Evolutionary conservation across 2,329 filamentous ascomycete species (phyloP), one percentile per base, ranked within the genome.

Genomic region (Allantophomopsis lycopodina): DNA sequence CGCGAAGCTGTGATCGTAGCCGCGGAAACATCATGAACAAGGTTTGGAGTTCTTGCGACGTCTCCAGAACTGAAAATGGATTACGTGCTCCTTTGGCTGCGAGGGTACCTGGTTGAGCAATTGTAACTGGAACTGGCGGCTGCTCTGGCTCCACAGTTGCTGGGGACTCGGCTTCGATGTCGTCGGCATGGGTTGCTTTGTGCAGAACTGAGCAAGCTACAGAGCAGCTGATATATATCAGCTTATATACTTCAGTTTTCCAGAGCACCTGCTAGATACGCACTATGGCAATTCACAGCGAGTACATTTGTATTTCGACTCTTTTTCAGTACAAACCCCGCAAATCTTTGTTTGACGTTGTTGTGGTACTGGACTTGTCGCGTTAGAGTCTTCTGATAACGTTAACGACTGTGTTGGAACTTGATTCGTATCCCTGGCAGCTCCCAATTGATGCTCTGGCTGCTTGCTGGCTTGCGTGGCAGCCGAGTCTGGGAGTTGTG

Each of bases 301-400:
- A 11, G 71, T 60, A 43, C 73, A 77, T 46, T 73, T 77, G 55
- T 78, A 78, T 52, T 74, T 76, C 23, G 63, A 63, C 16, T 63
- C 56, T 7, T 61, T 61, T 21, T 52, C 49, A 23, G 64, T 50
- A 52, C 73, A 78, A 28, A n/a, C n/a, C n/a, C n/a, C n/a, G n/a
- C n/a, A n/a, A n/a, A n/a, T n/a, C n/a, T n/a, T n/a, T 42, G 60
- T 41, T 34, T 28, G 23, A 28, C 5, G 23, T 8, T 28, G 23
- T 28, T 28, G 23, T 28, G 23, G 23, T 28, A 28, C 23, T 28
- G 7, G 23, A 28, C 23, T 28, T 28, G 23, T 12, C 23, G 23
- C 23, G 11, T 28, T 28, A 12, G 23, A 28, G 7, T 28, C 23
- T 28, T 28, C 23, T 10, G 8, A 8, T 8, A 28, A 28, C 10